Evolutionary conservation across 257 asterid species (phyloP).

Genomic region (Ilex asprella): DNA sequence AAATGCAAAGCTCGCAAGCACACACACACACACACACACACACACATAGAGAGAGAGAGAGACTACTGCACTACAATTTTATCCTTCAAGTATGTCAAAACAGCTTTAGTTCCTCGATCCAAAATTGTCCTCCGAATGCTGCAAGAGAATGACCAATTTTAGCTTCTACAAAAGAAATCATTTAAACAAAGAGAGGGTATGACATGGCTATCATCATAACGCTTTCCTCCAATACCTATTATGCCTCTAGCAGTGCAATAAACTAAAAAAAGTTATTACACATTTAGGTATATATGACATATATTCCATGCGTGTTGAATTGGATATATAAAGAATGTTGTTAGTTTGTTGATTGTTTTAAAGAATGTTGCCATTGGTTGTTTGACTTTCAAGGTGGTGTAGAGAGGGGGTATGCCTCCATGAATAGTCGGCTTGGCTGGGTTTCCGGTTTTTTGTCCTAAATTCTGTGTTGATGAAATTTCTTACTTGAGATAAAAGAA

Average conservation of each 20-base stretch:
- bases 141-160: constrained; percentile 9
- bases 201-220: not conserved
- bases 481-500: not conserved
- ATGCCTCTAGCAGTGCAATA: not conserved
- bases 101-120: constrained; percentile 81
- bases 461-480: not conserved
- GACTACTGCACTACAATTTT: constrained; percentile 47
- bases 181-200: not conserved
- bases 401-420: not conserved
- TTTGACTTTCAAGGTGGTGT: not conserved
- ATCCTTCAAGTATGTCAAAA: constrained; percentile 72
- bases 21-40: no score
- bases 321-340: not conserved
- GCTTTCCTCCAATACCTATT: not conserved
- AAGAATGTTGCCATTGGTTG: not conserved
- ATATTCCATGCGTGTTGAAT: not conserved
- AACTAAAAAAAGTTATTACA: not conserved
- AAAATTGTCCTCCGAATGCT: constrained; percentile 89
- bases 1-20: no score
- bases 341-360: not conserved
- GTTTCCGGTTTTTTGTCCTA: not conserved
- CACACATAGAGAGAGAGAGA: no score
- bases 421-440: not conserved
- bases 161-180: not conserved
- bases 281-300: not conserved